Conservation (phyloP, 768 basidiomycete species). For the Holtermanniella nyarrowii region DNA sequence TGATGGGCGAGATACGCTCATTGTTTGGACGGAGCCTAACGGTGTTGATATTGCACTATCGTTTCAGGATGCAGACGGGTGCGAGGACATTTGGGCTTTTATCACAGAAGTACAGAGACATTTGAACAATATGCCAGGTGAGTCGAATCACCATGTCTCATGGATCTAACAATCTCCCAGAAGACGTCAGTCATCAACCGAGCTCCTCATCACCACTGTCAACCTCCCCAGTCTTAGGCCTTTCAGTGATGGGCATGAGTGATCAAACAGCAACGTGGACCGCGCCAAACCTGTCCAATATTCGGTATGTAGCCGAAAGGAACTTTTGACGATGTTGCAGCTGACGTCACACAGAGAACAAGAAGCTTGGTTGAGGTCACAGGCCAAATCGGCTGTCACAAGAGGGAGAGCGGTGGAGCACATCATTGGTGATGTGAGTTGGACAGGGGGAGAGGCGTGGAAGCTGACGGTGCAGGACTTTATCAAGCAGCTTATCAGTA, state of each 20-base stretch:
- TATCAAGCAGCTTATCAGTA: conserved; percentile 71
- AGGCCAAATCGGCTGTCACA: conserved; percentile 59
- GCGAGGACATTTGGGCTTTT: conserved; percentile 94
- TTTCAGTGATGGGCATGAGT: not conserved
- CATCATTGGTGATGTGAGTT: conserved; percentile 68
- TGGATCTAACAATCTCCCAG: not conserved
- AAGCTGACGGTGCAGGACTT: conserved; percentile 53
- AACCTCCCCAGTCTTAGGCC: conserved; percentile 16
- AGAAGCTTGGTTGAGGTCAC: conserved; percentile 31
- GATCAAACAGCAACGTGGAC: conserved; percentile 18
- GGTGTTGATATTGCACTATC: conserved; percentile 91
- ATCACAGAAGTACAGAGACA: conserved; percentile 85
- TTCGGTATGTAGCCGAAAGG: conserved; percentile 19
- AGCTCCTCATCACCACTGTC: conserved; percentile 23
- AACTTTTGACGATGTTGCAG: not conserved
- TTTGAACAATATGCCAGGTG: conserved; percentile 20
- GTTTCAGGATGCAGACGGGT: conserved; percentile 92
- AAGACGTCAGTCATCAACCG: conserved; percentile 12
- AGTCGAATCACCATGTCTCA: conserved; percentile 7
- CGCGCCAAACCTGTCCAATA: conserved; percentile 25
- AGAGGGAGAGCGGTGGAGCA: conserved; percentile 84
- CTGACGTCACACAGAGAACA: conserved; percentile 20
- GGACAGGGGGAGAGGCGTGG: conserved; percentile 1
- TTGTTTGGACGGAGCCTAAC: conserved; percentile 91
- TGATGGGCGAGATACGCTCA: conserved; percentile 66